Evolutionary conservation across 2,329 filamentous ascomycete genomes (phyloP).

Genomic region (Exophiala xenobiotica): DNA sequence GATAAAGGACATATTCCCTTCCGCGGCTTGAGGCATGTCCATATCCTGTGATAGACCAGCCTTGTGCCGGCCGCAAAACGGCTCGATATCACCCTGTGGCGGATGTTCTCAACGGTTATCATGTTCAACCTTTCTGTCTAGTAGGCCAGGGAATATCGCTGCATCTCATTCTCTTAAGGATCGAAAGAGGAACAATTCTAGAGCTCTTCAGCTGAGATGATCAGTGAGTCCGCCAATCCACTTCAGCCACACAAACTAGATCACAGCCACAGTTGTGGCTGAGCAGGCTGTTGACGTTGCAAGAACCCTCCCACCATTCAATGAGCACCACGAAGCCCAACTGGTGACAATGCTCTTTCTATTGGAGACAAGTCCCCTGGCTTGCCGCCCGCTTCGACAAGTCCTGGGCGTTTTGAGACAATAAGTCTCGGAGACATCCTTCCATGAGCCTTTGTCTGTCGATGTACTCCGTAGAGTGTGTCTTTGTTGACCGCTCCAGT

Average conservation of each 20-base stretch:
- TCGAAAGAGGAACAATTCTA: conserved; percentile 2
- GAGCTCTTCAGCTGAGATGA: neutral
- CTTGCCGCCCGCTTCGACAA: conserved; percentile 20
- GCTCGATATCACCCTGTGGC: too few species aligned
- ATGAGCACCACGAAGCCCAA: conserved; percentile 23
- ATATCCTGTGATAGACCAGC: too few species aligned
- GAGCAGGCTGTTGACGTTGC: conserved; percentile 6
- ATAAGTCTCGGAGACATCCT: neutral
- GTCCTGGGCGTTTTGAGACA: conserved; percentile 4
- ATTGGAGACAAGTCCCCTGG: conserved; percentile 22
- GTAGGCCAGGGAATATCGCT: too few species aligned
- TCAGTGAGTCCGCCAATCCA: neutral
- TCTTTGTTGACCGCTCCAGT: conserved; percentile 23
- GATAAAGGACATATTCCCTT: too few species aligned
- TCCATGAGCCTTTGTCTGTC: neutral
- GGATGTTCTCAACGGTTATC: too few species aligned
- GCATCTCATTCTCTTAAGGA: neutral
- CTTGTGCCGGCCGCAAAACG: too few species aligned
- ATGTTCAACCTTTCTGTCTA: too few species aligned
- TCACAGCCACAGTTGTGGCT: conserved; percentile 8
- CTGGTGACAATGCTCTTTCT: conserved; percentile 17
- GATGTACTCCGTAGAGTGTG: neutral
- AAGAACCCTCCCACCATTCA: conserved; percentile 12
- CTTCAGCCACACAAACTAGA: neutral
- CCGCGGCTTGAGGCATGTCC: too few species aligned